These are phyloP conservation scores for Papiliotrema nemorosa DNA, from an alignment of 1,284 basidiomycete species.

Conservation along the genomic window DNA sequence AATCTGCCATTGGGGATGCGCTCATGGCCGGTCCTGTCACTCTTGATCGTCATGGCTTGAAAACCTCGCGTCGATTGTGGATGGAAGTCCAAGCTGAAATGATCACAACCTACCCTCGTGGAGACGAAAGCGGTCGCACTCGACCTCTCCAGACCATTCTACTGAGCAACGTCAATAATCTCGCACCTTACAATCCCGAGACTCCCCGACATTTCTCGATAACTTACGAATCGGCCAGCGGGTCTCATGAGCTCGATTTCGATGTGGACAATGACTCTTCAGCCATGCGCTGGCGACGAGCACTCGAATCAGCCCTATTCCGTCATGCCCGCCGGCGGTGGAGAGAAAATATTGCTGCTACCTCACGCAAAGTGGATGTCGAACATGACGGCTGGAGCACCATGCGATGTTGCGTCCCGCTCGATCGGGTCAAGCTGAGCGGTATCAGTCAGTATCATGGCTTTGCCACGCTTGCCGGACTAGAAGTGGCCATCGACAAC, in stretches of 20 bases:
- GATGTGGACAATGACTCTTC: constrained; percentile 62
- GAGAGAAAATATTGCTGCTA: constrained; percentile 1
- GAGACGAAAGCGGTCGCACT: constrained; percentile 57
- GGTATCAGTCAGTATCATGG: constrained; percentile 44
- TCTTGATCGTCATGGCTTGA: constrained; percentile 52
- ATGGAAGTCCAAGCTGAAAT: constrained; percentile 62
- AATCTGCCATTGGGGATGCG: constrained; percentile 28
- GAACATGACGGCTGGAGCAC: constrained; percentile 49
- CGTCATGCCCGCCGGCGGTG: constrained; percentile 35
- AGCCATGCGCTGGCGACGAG: constrained; percentile 60
- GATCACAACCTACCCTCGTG: constrained; percentile 59
- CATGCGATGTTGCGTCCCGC: constrained; percentile 58
- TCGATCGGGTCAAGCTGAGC: constrained; percentile 51
- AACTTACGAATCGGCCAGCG: constrained; percentile 42
- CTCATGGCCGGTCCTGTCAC: constrained; percentile 58
- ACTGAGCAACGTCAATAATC: constrained; percentile 46
- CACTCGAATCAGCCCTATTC: constrained; percentile 53
- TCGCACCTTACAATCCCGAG: constrained; percentile 53
- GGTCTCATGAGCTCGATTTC: constrained; percentile 42
- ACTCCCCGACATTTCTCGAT: constrained; percentile 53
- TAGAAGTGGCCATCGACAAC: constrained; percentile 28
- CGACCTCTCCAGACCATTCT: constrained; percentile 57
- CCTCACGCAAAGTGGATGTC: not conserved
- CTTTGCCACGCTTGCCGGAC: constrained; percentile 43
- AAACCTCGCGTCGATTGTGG: constrained; percentile 58